Percentiles rank a stretch among this genome's conserved stretches.
These are phyloP conservation scores for Paramecium pentaurelia DNA, from an alignment of 73 alveolate species.

Conservation along the genomic window DNA sequence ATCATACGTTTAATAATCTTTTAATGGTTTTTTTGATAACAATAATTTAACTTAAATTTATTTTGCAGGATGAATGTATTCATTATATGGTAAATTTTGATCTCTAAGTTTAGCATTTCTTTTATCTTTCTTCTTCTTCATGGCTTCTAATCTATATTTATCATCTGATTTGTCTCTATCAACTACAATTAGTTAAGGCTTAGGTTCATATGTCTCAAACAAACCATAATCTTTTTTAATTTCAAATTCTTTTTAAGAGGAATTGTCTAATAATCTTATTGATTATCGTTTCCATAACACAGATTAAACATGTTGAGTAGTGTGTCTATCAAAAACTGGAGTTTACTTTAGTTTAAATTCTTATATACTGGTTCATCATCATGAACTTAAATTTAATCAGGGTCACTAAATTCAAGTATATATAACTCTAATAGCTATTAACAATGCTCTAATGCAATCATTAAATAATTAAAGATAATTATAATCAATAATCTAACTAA, in stretches of 20 bases:
- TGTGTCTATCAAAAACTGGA: slow-evolving; percentile 13
- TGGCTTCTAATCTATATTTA: slow-evolving; percentile 4
- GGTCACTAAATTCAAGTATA: not conserved
- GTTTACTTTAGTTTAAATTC: not conserved
- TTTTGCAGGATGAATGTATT: not conserved
- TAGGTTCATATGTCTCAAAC: not conserved
- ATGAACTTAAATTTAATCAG: not conserved
- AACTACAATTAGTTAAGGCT: not conserved
- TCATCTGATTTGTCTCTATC: slow-evolving; percentile 1
- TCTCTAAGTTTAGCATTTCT: not conserved
- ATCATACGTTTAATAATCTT: not conserved
- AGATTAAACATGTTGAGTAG: not conserved
- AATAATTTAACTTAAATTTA: not conserved
- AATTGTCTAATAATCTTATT: not conserved
- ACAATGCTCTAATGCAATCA: not conserved
- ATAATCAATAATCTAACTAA: not conserved
- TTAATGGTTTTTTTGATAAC: not conserved
- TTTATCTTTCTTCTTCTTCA: not conserved
- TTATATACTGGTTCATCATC: slow-evolving; percentile 5
- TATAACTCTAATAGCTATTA: not conserved
- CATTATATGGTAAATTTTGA: not conserved
- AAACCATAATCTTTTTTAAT: not conserved
- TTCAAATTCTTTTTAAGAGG: not conserved
- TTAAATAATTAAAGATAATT: not conserved
- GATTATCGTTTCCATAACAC: not conserved